Percentiles rank a stretch among this genome's conserved stretches.
Conservation (phyloP, 495 filamentous ascomycete species). For the Stereocaulon alpinum region DNA sequence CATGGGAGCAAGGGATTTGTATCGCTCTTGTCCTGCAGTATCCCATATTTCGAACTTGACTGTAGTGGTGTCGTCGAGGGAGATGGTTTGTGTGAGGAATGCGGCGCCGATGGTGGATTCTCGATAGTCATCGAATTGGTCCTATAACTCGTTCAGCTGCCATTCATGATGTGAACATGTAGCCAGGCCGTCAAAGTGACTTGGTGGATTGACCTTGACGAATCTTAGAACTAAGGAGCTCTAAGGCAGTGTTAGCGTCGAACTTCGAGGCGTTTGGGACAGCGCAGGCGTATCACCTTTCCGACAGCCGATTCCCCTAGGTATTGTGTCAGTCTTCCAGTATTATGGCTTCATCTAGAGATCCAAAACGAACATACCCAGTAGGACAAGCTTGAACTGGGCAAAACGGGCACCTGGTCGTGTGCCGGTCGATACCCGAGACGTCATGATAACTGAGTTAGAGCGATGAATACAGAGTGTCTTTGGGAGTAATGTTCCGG, state of each 20-base stretch:
- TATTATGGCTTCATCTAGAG: conserved; percentile 6
- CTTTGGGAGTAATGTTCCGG: not conserved
- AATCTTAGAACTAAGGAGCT: conserved; percentile 96
- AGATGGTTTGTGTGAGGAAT: conserved; percentile 97
- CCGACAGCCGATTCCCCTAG: conserved; percentile 95
- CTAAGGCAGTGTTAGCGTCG: conserved; percentile 35
- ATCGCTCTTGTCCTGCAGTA: conserved; percentile 94
- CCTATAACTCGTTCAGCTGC: conserved; percentile 39
- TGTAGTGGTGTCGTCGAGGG: conserved; percentile 91
- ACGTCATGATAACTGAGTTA: conserved; percentile 51
- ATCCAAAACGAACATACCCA: conserved; percentile 50
- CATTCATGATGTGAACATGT: not conserved
- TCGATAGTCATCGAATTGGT: conserved; percentile 99
- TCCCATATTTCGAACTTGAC: conserved; percentile 99
- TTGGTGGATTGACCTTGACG: conserved; percentile 62
- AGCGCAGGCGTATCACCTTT: conserved; percentile 53
- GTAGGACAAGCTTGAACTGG: conserved; percentile 95
- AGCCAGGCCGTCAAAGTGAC: conserved; percentile 7
- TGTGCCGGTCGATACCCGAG: conserved; percentile 64
- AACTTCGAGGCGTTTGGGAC: conserved; percentile 28
- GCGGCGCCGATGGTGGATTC: conserved; percentile 98
- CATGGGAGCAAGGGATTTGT: conserved; percentile 98
- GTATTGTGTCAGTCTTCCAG: conserved; percentile 32
- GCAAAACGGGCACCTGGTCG: conserved; percentile 80
- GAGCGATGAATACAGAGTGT: not conserved